phyloP scores from a whole-genome alignment of 169 alveolate species.

The Theileria orientalis region DNA sequence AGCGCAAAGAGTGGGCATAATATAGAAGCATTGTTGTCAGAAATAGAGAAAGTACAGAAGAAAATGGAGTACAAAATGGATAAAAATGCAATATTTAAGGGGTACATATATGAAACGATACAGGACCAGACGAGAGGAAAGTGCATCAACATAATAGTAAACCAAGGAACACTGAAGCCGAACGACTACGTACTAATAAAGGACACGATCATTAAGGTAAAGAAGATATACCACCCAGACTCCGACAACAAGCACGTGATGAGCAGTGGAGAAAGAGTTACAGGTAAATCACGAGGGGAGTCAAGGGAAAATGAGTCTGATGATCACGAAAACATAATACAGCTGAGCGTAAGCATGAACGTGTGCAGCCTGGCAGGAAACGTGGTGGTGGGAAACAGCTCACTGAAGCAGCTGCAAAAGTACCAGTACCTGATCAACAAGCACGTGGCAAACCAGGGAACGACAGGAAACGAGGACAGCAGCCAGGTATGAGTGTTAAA shows the following conservation, averaged over 20 bases:
- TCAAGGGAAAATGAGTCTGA: neutral
- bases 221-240: neutral
- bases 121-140: constrained; percentile 66
- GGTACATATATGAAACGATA: constrained; percentile 72
- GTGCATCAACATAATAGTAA: constrained; percentile 62
- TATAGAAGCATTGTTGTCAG: constrained; percentile 74
- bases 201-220: neutral
- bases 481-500: no score
- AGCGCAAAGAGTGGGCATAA: constrained; percentile 82
- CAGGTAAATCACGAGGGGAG: no score
- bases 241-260: neutral
- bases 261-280: neutral
- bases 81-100: constrained; percentile 54
- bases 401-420: constrained; percentile 3
- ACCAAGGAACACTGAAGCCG: constrained; percentile 61
- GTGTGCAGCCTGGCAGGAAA: constrained; percentile 1
- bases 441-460: neutral
- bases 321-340: neutral
- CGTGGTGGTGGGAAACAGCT: neutral
- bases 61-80: constrained; percentile 71
- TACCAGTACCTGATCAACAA: constrained; percentile 6
- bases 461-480: neutral
- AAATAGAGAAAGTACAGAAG: constrained; percentile 72
- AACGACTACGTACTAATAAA: constrained; percentile 49
- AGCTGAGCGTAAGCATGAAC: neutral